Evolutionary conservation across 805 yeast genomes (phyloP), one percentile per base, ranked within the genome.

Genomic region (Candida suzukii): DNA sequence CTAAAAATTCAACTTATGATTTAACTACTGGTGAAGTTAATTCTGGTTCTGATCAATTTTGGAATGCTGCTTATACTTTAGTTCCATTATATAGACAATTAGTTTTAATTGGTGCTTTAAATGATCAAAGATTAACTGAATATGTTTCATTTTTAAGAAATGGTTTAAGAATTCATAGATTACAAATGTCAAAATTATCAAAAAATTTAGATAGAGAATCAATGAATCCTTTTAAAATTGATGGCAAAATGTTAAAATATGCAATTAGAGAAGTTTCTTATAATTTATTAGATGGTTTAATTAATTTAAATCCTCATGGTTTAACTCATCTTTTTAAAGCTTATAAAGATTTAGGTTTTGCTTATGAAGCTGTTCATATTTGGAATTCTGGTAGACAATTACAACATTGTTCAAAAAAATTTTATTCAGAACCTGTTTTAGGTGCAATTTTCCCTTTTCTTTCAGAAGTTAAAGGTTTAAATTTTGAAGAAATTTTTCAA

Each of bases 391-490:
- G 81, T 17, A 76, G 73, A 46, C 64, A 66, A 44, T 66, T 61
- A 43, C 56, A 61, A 2, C 45, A 55, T 3, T 56, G 64, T 35
- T 64, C 75, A 49, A 41, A 54, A 16, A 55, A 70, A 10, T 83
- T 77, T 58, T 67, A 82, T 44, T 68, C 73, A 40, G 84, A 83
- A 49, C 70, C 75, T 47, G 82, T 82, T 19, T 76, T 85, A 47
- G 84, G 88, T 38, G 74, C 76, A 10, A 70, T 83, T 26, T 67
- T 85, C 48, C 88, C 87, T n/a, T 66, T 82, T 14, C 70, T 85
- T 39, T 75, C 70, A 52, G 77, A 77, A 41, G 67, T 70, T 39
- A 78, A 81, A 39, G 72, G 80, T 29, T 73, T 73, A 43, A 56
- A 67, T 39, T 82, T 76, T 52, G 76, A 73, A 21, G 88, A 83